phyloP scores from a whole-genome alignment of 345 rosid species.

The Lepidium aucheri region DNA sequence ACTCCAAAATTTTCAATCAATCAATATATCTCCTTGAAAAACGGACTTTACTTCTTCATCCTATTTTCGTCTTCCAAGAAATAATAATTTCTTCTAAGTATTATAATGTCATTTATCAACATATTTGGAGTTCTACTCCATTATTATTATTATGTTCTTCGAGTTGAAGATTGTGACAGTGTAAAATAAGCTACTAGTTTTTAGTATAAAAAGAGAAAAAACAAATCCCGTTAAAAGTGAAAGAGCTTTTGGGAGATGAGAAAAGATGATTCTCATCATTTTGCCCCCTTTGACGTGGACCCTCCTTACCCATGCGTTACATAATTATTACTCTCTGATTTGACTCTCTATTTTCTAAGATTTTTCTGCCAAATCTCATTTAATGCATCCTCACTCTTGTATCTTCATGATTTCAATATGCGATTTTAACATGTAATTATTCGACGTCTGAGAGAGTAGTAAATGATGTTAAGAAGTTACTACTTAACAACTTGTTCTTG shows the following conservation, averaged over 20 bases:
- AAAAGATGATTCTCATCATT: conserved; percentile 29
- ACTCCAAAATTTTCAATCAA: conserved; percentile 21
- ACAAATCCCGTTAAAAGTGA: conserved; percentile 27
- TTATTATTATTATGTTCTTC: not conserved
- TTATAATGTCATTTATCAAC: not conserved
- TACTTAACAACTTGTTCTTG: not conserved
- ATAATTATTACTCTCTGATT: conserved; percentile 25
- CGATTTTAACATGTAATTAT: too few species aligned
- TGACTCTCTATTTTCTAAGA: not conserved
- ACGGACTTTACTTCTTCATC: not conserved
- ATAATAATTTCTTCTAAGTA: too few species aligned
- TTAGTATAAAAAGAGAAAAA: not conserved
- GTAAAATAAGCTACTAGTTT: not conserved
- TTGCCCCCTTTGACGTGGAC: conserved; percentile 31
- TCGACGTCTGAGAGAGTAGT: not conserved
- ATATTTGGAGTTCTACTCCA: not conserved
- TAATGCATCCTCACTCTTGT: too few species aligned
- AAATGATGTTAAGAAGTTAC: not conserved
- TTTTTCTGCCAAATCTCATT: not conserved
- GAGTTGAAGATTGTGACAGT: not conserved
- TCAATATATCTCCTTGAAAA: conserved; percentile 16
- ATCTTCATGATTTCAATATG: too few species aligned
- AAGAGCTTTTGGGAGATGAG: conserved; percentile 21
- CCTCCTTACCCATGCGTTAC: conserved; percentile 29
- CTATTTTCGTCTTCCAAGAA: not conserved